Evolutionary conservation across 1,284 basidiomycete genomes (phyloP), one percentile per base, ranked within the genome.

Genomic region (Anthracocystis setariae): DNA sequence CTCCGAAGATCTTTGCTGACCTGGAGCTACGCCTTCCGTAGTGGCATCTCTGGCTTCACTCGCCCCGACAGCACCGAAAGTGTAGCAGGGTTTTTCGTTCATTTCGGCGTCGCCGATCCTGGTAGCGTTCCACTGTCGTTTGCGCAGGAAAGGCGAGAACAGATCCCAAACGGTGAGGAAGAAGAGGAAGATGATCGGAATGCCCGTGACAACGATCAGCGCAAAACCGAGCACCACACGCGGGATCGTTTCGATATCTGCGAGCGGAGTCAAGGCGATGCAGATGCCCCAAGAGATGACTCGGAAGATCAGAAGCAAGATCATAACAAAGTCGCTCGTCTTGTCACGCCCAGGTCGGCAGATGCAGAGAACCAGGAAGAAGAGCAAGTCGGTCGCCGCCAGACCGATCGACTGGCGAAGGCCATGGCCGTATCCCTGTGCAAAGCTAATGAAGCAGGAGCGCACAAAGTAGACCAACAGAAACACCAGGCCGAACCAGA

Each of bases 211-310:
- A 5, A 68, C 80, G 15, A 83, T 50, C 29, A 79, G 44, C 5
- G 75, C 82, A 33, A 80, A 81, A 3, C 80, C 81, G 0, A 83
- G 63, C 20, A 83, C 70, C 9, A 78, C 79, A 9, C 81, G 65
- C 10, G 80, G 79, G 40, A 83, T 82, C 24, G 77, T 78, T 55
- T 73, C 59, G 45, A 81, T 58, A 23, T 76, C 62, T 8, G 76
- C 73, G 18, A 73, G 38, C 4, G 70, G 72, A 20, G 80, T 78
- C 42, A 83, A 61, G 0, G 73, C 75, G 17, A 82, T 59, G 54
- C 78, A 77, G 53, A 82, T 48, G 2, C 65, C 74, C 74, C 77
- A 82, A 23, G 73, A 60, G 21, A 70, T 55, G 18, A 82, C 52
- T 20, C 77, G 74, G 61, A 78, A 76, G 27, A 77, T 42, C n/a